Evolutionary conservation across 2,329 filamentous ascomycete species (phyloP).

Genomic region (Blastomyces parvus): DNA sequence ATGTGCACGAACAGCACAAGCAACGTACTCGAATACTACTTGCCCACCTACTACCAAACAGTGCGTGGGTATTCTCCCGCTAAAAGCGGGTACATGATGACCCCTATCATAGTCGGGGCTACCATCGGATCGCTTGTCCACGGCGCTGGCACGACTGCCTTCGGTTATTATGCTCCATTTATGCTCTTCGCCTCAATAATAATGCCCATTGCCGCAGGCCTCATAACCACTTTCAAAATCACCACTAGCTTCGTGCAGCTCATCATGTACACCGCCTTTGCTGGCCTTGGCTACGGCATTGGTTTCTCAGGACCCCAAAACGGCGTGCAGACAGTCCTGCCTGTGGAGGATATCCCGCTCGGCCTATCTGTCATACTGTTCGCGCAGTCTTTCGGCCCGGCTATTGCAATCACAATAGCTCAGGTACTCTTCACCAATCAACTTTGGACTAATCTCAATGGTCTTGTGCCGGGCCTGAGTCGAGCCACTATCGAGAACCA

Average conservation of each 20-base stretch:
- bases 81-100: conserved; percentile 22
- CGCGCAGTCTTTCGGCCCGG: conserved; percentile 32
- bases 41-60: conserved; percentile 29
- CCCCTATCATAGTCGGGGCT: conserved; percentile 20
- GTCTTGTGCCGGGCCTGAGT: not conserved
- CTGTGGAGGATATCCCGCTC: conserved; percentile 21
- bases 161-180: not conserved
- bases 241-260: not conserved
- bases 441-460: conserved; percentile 23
- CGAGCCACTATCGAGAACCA: not conserved
- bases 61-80: conserved; percentile 16
- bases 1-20: conserved; percentile 19
- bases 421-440: conserved; percentile 45
- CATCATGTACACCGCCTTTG: conserved; percentile 25
- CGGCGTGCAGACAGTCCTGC: conserved; percentile 25
- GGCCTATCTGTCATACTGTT: conserved; percentile 28
- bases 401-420: conserved; percentile 44
- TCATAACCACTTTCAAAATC: not conserved
- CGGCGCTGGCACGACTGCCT: not conserved
- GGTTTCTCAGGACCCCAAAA: conserved; percentile 25
- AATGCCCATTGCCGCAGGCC: not conserved
- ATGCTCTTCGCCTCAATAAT: not conserved
- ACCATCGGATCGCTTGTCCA: conserved; percentile 25
- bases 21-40: conserved; percentile 24
- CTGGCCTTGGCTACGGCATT: conserved; percentile 25